Percentiles rank a stretch among this genome's conserved stretches.
These are phyloP conservation scores for Durio zibethinus DNA, from an alignment of 345 rosid genomes.

Conservation along the genomic window DNA sequence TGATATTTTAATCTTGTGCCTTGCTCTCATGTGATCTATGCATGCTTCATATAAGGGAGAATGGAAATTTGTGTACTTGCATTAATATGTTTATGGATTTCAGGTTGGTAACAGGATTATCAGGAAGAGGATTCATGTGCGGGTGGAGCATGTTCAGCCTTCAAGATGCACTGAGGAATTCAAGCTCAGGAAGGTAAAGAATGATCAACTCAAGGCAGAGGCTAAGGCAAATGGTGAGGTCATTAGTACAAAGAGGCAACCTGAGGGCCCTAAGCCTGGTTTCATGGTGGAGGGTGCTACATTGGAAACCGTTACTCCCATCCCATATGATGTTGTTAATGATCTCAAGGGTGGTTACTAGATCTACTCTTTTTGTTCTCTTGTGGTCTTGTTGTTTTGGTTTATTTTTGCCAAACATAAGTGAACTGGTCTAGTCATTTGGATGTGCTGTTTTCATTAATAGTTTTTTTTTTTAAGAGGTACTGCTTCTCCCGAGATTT, in stretches of 20 bases:
- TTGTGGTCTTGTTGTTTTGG: not conserved
- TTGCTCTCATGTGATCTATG: not conserved
- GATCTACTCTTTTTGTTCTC: not conserved
- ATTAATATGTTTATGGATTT: not conserved
- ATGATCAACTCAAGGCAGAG: conserved; percentile 61
- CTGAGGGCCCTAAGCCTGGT: conserved; percentile 68
- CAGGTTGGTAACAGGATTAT: conserved; percentile 47
- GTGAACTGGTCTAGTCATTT: not conserved
- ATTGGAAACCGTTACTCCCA: conserved; percentile 67
- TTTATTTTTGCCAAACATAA: not conserved
- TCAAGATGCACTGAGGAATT: conserved; percentile 71
- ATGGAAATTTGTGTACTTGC: not conserved
- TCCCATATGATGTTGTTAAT: conserved; percentile 72
- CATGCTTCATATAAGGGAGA: not conserved
- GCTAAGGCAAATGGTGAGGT: conserved; percentile 60
- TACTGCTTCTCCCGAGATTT: conserved; percentile 1
- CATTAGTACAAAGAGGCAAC: conserved; percentile 74
- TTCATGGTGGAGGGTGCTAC: conserved; percentile 70
- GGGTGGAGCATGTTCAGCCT: conserved; percentile 62
- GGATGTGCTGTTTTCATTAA: conserved; percentile 6
- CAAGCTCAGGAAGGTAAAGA: conserved; percentile 51
- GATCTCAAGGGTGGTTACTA: conserved; percentile 81
- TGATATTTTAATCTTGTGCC: not conserved
- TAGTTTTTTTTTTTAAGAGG: not conserved
- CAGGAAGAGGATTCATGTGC: conserved; percentile 69